Percentiles rank a stretch among this genome's conserved stretches.
Conservation (phyloP, 108 stramenopile genomes). For the Aurantiochytrium sp. region DNA sequence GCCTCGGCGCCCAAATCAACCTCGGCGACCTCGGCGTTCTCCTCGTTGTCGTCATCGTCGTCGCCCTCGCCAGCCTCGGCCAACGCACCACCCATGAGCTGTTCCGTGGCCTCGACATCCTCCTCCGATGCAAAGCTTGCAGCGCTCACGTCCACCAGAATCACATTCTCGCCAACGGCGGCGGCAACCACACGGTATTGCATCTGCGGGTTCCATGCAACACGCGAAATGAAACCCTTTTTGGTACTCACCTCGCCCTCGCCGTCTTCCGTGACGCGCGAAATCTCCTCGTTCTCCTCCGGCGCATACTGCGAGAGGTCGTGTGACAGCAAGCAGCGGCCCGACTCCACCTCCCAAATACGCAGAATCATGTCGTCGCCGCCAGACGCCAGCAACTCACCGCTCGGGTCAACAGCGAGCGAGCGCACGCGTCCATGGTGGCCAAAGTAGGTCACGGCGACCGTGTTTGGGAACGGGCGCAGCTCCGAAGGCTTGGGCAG, state of each 20-base stretch:
- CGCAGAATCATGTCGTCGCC: constrained; percentile 76
- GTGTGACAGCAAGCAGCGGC: constrained; percentile 29
- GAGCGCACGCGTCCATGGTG: constrained; percentile 65
- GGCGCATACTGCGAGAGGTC: constrained; percentile 39
- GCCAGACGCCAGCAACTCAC: constrained; percentile 89
- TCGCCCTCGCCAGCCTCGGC: constrained; percentile 31
- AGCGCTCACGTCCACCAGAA: constrained; percentile 62
- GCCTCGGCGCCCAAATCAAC: neutral
- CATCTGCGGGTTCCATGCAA: neutral
- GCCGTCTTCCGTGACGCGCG: constrained; percentile 12
- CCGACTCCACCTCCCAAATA: constrained; percentile 89
- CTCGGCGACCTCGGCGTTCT: neutral
- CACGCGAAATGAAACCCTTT: neutral
- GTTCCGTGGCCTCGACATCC: constrained; percentile 71
- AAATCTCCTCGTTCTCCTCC: constrained; percentile 57
- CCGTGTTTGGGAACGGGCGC: constrained; percentile 88
- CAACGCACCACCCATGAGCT: constrained; percentile 59
- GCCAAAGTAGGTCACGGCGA: constrained; percentile 70
- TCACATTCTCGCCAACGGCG: constrained; percentile 63
- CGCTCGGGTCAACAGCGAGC: constrained; percentile 74
- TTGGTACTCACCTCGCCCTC: constrained; percentile 22
- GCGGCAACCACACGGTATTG: constrained; percentile 35
- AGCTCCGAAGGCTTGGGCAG: constrained; percentile 86
- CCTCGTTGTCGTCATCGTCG: constrained; percentile 50
- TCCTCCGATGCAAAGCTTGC: constrained; percentile 62